Percentiles rank a stretch among this genome's conserved stretches.
Evolutionary conservation across 768 basidiomycete genomes (phyloP).

Genomic region (Naganishia friedmannii): DNA sequence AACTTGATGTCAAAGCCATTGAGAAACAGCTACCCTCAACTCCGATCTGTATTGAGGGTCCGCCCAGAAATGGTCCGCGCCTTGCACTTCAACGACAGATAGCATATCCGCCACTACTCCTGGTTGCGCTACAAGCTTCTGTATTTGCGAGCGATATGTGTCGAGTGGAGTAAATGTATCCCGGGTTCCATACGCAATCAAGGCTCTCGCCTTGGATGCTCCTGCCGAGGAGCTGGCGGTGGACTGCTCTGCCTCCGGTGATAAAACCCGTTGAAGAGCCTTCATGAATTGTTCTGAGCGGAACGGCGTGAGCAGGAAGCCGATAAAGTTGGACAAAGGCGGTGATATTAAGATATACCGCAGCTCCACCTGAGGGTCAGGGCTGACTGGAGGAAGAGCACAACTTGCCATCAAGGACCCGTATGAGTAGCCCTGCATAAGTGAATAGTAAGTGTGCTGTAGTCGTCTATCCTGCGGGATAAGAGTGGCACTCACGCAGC

Average conservation of each 20-base stretch:
- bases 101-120: background rate
- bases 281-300: background rate
- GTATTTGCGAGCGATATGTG: background rate
- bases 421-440: conserved; percentile 30
- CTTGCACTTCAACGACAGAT: background rate
- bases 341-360: conserved; percentile 31
- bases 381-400: background rate
- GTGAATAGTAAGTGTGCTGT: background rate
- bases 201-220: background rate
- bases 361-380: background rate
- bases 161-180: conserved; percentile 19
- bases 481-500: conserved; percentile 21
- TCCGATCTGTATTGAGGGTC: background rate
- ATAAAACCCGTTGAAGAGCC: conserved; percentile 10
- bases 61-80: conserved; percentile 5
- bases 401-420: conserved; percentile 22
- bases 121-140: background rate
- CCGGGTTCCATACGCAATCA: conserved; percentile 13
- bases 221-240: background rate
- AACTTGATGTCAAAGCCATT: conserved; percentile 13
- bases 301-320: conserved; percentile 29
- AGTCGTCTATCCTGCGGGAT: background rate
- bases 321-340: conserved; percentile 22
- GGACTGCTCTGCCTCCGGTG: background rate
- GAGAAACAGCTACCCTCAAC: background rate